Conservation (phyloP, 2,329 filamentous ascomycete species). For the Epichloe gansuensis region DNA sequence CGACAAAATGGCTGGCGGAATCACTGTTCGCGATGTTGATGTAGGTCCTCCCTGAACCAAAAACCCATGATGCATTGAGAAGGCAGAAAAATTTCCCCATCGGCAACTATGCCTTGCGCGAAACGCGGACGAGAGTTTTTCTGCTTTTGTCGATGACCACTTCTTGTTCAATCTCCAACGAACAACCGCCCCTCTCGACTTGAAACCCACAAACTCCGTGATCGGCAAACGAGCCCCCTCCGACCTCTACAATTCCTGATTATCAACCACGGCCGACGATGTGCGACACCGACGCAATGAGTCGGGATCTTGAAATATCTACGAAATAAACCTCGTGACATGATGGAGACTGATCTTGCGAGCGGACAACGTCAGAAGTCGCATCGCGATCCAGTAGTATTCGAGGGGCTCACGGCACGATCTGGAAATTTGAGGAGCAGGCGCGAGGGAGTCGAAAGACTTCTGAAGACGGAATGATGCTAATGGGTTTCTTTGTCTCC, state of each 20-base stretch:
- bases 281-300: not conserved
- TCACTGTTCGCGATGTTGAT: constrained; percentile 76
- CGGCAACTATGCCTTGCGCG: not conserved
- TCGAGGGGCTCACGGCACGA: constrained; percentile 8
- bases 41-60: constrained; percentile 39
- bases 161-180: not conserved
- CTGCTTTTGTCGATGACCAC: not conserved
- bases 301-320: not conserved
- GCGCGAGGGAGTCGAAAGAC: constrained; percentile 61
- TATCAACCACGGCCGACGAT: not conserved
- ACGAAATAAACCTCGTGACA: not conserved
- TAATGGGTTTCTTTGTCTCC: constrained; percentile 42
- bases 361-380: not conserved
- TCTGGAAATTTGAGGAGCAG: constrained; percentile 40
- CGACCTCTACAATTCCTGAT: not conserved
- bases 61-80: not conserved
- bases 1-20: constrained; percentile 67
- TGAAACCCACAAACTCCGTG: constrained; percentile 2
- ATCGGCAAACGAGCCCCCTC: not conserved
- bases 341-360: not conserved
- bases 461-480: constrained; percentile 64
- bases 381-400: constrained; percentile 3
- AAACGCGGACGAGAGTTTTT: not conserved
- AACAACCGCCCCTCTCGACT: constrained; percentile 1
- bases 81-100: not conserved